phyloP scores from a whole-genome alignment of 2,329 filamentous ascomycete species.

The Dryadomyces quercivorus region DNA sequence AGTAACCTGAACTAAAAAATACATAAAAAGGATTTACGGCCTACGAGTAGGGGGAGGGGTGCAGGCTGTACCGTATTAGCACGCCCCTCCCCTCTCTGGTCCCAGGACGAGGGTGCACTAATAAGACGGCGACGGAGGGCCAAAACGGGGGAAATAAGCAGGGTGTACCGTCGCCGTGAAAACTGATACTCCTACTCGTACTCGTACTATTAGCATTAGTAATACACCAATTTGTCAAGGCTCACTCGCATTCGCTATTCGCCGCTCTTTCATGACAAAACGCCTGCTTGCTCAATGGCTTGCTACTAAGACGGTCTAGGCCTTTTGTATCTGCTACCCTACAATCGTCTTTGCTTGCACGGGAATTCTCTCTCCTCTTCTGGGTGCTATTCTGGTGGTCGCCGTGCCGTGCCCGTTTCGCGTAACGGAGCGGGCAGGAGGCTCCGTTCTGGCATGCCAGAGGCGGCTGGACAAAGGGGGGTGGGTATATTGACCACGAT shows the following conservation, averaged over 20 bases:
- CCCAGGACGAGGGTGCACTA: neutral
- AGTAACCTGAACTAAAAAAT: constrained; percentile 1
- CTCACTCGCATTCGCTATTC: neutral
- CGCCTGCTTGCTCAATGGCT: neutral
- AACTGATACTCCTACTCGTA: too few relatives aligned
- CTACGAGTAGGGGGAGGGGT: neutral
- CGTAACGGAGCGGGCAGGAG: neutral
- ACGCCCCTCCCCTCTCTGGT: neutral
- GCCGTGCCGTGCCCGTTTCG: too few relatives aligned
- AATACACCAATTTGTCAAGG: neutral
- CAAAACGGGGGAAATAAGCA: too few relatives aligned
- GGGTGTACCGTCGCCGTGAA: too few relatives aligned
- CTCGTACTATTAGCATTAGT: too few relatives aligned
- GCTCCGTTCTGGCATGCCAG: neutral
- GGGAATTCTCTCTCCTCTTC: too few relatives aligned
- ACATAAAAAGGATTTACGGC: neutral
- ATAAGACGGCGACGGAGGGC: neutral
- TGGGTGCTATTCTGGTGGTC: too few relatives aligned
- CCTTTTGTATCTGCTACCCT: too few relatives aligned
- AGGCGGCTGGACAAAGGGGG: neutral
- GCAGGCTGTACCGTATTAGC: neutral
- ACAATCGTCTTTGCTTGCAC: too few relatives aligned
- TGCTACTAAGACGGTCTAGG: too few relatives aligned
- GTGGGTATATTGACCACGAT: neutral
- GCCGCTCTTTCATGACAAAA: neutral